Percentiles rank a stretch among this genome's conserved stretches.
Evolutionary conservation across 306 rosid genomes (phyloP).

Genomic region (Pachyrhizus erosus): DNA sequence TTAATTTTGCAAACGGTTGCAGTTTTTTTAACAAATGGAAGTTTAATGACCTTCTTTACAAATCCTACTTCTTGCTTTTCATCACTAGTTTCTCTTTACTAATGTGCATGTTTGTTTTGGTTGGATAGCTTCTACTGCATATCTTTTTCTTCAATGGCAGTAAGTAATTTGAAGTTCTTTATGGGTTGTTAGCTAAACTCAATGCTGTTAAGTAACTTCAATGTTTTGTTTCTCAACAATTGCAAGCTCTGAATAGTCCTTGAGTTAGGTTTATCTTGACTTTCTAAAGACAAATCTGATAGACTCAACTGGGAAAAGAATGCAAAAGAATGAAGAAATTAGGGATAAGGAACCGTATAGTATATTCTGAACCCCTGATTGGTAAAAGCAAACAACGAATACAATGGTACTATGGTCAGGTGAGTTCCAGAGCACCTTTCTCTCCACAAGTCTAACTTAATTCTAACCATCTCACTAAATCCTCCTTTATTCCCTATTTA

Average conservation of each 20-base stretch:
- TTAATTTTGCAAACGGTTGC: conserved; percentile 10
- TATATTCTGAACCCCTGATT: too few relatives aligned
- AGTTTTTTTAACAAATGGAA: neutral
- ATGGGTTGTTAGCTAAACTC: neutral
- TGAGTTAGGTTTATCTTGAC: too few relatives aligned
- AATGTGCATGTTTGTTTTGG: conserved; percentile 28
- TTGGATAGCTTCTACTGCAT: conserved; percentile 20
- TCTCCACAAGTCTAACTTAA: too few relatives aligned
- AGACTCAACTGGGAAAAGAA: too few relatives aligned
- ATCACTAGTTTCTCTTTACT: conserved; percentile 6
- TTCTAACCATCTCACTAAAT: too few relatives aligned
- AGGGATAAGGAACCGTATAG: too few relatives aligned
- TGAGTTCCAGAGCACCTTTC: too few relatives aligned
- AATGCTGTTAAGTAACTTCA: neutral
- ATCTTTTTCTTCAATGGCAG: neutral
- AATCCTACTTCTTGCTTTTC: conserved; percentile 19
- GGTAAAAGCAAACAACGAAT: too few relatives aligned
- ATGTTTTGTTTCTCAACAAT: neutral
- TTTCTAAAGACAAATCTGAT: neutral
- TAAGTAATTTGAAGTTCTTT: neutral
- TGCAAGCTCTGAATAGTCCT: conserved; percentile 10
- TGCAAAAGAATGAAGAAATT: too few relatives aligned
- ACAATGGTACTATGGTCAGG: too few relatives aligned
- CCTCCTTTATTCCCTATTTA: too few relatives aligned
- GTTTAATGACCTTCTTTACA: conserved; percentile 24